Percentiles rank a stretch among this genome's conserved stretches.
Conservation (phyloP, 2,329 filamentous ascomycete species). For the Seiridium cupressi region DNA sequence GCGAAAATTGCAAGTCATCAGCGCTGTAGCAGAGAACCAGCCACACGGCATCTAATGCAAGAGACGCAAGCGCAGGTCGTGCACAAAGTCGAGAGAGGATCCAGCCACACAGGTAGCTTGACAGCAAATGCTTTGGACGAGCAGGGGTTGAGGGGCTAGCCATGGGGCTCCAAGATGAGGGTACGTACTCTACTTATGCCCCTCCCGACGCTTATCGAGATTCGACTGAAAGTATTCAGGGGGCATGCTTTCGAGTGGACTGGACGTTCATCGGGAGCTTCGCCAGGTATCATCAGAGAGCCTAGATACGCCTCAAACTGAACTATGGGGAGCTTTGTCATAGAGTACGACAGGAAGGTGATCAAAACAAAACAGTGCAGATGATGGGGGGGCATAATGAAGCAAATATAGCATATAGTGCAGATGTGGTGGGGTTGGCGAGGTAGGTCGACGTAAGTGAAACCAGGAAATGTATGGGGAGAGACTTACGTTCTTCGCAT, state of each 20-base stretch:
- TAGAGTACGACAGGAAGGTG: not conserved
- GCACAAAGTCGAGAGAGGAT: not conserved
- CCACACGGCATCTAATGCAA: constrained; percentile 6
- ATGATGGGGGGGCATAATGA: not conserved
- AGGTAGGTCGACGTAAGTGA: not conserved
- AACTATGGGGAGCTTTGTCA: not conserved
- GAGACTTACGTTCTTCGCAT: constrained; percentile 87
- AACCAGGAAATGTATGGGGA: not conserved
- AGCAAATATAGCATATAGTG: not conserved
- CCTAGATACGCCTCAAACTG: not conserved
- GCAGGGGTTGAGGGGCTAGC: not conserved
- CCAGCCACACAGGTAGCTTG: not conserved
- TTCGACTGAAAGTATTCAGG: too few species aligned
- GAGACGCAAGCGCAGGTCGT: constrained; percentile 1
- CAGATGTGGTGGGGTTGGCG: not conserved
- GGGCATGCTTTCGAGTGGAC: too few species aligned
- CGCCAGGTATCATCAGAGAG: too few species aligned
- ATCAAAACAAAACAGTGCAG: not conserved
- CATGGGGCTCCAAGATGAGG: not conserved
- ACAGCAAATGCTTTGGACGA: not conserved
- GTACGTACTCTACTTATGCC: too few species aligned
- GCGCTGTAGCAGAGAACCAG: not conserved
- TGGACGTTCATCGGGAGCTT: too few species aligned
- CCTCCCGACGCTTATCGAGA: too few species aligned
- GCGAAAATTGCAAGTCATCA: not conserved